phyloP scores from a whole-genome alignment of 305 asterid genomes.

The Rubia tinctorum region DNA sequence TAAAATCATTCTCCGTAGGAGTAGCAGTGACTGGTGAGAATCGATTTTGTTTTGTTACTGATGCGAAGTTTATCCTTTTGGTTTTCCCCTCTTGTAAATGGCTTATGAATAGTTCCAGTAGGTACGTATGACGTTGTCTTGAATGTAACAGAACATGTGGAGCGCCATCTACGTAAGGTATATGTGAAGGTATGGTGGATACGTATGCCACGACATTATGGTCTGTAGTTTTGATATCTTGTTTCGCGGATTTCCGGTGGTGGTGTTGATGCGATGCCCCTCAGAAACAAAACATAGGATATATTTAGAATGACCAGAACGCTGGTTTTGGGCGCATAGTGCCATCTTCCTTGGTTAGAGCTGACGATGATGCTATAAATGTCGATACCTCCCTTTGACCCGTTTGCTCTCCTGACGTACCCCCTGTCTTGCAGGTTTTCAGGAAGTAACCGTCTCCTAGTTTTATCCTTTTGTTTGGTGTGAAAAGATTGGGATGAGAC shows the following conservation, averaged over 20 bases:
- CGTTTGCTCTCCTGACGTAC: not conserved
- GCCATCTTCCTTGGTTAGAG: slow-evolving; percentile 36
- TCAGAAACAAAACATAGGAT: slow-evolving; percentile 2
- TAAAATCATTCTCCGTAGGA: not conserved
- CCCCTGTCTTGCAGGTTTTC: not conserved
- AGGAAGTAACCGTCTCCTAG: not conserved
- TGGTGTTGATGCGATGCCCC: not conserved
- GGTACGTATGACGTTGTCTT: not conserved
- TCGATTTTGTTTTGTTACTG: slow-evolving; percentile 40
- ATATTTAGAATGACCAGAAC: not conserved
- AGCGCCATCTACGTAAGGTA: no score
- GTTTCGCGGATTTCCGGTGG: not conserved
- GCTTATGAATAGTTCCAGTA: not conserved
- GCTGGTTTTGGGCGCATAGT: slow-evolving; percentile 12
- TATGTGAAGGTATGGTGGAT: no score
- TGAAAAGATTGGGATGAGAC: not conserved
- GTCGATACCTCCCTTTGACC: not conserved
- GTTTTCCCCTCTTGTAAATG: slow-evolving; percentile 14
- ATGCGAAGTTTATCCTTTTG: slow-evolving; percentile 30
- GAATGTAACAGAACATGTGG: not conserved
- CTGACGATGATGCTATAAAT: slow-evolving; percentile 28
- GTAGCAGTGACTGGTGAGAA: not conserved
- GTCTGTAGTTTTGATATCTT: no score
- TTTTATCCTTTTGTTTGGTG: not conserved
- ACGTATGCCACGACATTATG: no score